phyloP scores from a whole-genome alignment of 73 alveolate species.

The Durusdinium trenchii region DNA sequence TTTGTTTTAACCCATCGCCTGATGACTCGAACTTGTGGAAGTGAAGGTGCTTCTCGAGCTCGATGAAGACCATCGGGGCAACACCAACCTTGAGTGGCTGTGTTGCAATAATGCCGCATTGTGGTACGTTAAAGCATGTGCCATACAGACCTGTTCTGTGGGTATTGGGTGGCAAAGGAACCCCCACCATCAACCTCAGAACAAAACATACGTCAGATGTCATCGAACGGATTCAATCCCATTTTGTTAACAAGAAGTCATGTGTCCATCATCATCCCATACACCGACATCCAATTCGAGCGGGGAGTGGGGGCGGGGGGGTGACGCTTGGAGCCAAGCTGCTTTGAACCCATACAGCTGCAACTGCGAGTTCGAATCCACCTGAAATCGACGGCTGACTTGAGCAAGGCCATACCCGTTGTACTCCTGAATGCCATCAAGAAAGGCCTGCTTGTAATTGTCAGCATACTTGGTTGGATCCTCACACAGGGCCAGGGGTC shows the following conservation, averaged over 20 bases:
- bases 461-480: background rate
- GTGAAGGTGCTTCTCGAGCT: background rate
- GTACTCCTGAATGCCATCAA: background rate
- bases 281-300: too few species aligned
- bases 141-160: too few species aligned
- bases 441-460: background rate
- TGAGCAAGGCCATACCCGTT: background rate
- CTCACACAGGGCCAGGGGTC: background rate
- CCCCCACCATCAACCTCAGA: too few species aligned
- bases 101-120: too few species aligned
- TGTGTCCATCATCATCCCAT: too few species aligned
- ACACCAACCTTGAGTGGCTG: background rate
- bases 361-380: background rate
- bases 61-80: background rate
- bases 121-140: too few species aligned
- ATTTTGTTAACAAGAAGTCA: background rate
- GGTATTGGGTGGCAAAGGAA: too few species aligned
- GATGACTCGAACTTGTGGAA: background rate
- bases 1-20: background rate
- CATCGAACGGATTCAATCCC: too few species aligned
- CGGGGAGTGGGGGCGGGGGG: too few species aligned
- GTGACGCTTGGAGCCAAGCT: background rate
- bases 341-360: background rate
- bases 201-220: too few species aligned
- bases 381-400: background rate